These are phyloP conservation scores for Rhodotorula sp. DNA, from an alignment of 1,284 basidiomycete genomes.

Conservation along the genomic window DNA sequence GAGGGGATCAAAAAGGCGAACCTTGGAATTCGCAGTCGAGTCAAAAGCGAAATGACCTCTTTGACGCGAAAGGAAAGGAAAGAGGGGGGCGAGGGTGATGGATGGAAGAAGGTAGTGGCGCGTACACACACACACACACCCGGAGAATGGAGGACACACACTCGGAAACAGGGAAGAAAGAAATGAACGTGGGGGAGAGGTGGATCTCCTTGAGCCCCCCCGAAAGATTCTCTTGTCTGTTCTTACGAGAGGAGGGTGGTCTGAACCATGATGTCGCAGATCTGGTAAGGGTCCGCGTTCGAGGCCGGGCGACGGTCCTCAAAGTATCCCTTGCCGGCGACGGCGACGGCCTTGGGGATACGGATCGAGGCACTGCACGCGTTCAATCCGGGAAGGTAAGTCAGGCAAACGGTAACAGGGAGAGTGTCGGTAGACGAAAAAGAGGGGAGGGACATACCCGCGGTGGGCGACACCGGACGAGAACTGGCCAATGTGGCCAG, in stretches of 20 bases:
- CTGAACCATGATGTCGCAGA: conserved; percentile 76
- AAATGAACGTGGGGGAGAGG: background rate
- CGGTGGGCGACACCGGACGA: conserved; percentile 62
- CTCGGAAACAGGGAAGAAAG: background rate
- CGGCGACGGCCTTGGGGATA: conserved; percentile 45
- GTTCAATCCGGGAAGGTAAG: background rate
- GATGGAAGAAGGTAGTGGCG: background rate
- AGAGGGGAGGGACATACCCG: background rate
- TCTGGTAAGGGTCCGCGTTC: conserved; percentile 68
- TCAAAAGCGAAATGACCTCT: background rate
- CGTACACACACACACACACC: background rate
- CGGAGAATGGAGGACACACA: background rate
- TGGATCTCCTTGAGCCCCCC: background rate
- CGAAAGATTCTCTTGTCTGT: background rate
- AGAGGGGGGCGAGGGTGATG: too few relatives aligned
- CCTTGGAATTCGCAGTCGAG: background rate
- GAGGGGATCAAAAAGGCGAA: background rate
- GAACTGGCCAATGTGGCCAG: conserved; percentile 89
- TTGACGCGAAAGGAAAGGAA: background rate
- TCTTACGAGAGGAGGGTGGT: conserved; percentile 58
- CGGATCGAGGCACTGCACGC: conserved; percentile 65
- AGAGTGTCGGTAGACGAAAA: too few relatives aligned
- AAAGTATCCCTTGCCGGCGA: conserved; percentile 70
- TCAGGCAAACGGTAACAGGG: background rate
- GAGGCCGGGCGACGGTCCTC: conserved; percentile 83